These are phyloP conservation scores for Rubus idaeus DNA, from an alignment of 306 rosid species.

Conservation along the genomic window DNA sequence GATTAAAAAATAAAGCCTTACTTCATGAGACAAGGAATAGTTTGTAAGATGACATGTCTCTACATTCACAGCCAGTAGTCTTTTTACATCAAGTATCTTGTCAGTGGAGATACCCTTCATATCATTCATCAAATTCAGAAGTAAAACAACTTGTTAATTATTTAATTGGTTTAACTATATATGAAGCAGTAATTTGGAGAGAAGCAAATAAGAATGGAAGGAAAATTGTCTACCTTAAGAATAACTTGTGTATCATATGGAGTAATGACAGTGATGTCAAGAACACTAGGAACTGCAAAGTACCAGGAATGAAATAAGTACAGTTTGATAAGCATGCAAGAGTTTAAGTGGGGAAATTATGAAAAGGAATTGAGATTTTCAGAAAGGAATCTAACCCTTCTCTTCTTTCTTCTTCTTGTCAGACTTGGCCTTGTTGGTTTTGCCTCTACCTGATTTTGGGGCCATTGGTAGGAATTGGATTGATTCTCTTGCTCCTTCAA, in stretches of 20 bases:
- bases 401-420: conserved; percentile 97
- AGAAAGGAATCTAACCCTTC: conserved; percentile 52
- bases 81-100: conserved; percentile 84
- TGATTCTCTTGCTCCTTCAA: conserved; percentile 4
- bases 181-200: neutral
- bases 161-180: neutral
- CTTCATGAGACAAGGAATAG: conserved; percentile 88
- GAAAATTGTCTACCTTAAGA: conserved; percentile 54
- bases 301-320: neutral
- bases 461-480: conserved; percentile 48
- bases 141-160: neutral
- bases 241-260: conserved; percentile 67
- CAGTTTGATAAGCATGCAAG: neutral
- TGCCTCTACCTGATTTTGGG: conserved; percentile 84
- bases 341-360: neutral
- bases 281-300: conserved; percentile 62
- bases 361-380: neutral
- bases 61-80: conserved; percentile 76
- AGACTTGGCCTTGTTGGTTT: conserved; percentile 63
- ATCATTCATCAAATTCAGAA: neutral
- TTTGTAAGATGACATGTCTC: conserved; percentile 90
- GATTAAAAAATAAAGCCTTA: conserved; percentile 9
- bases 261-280: conserved; percentile 69
- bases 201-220: neutral
- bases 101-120: conserved; percentile 90